These are phyloP conservation scores for Tuctoria greenei DNA, from an alignment of 176 grass and related monocot species.

Conservation along the genomic window DNA sequence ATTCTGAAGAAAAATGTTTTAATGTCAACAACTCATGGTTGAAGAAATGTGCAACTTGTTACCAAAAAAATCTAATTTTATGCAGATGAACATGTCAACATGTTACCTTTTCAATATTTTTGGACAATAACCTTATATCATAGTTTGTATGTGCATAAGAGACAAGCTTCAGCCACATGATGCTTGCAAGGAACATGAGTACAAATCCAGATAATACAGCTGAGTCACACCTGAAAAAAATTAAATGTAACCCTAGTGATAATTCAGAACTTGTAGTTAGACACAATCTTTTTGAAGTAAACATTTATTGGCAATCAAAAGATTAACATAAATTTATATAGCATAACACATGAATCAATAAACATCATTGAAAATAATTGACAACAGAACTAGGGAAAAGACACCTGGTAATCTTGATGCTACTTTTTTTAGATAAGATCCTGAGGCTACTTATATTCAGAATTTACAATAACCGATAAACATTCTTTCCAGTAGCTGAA, in stretches of 20 bases:
- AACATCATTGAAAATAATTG: background rate
- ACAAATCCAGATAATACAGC: slow-evolving; percentile 87
- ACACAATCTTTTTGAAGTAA: slow-evolving; percentile 18
- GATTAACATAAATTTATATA: background rate
- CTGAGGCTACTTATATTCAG: background rate
- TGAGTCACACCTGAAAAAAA: slow-evolving; percentile 73
- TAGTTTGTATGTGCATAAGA: slow-evolving; percentile 97
- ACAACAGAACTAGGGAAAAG: background rate
- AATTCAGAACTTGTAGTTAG: slow-evolving; percentile 17
- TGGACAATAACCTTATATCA: slow-evolving; percentile 79
- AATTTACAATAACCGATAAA: background rate
- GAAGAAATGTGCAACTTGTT: background rate
- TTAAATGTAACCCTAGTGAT: slow-evolving; percentile 17
- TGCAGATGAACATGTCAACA: background rate
- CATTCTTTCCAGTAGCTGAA: background rate
- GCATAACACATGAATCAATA: background rate
- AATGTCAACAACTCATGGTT: background rate
- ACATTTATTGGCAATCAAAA: background rate
- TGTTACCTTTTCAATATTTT: slow-evolving; percentile 77
- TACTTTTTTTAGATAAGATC: no score
- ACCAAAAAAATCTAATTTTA: background rate
- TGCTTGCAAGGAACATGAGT: slow-evolving; percentile 80
- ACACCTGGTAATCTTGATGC: background rate
- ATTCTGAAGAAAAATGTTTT: background rate
- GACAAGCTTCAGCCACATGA: slow-evolving; percentile 95